Evolutionary conservation across 768 basidiomycete species (phyloP).

Genomic region (Boletellus sp.): DNA sequence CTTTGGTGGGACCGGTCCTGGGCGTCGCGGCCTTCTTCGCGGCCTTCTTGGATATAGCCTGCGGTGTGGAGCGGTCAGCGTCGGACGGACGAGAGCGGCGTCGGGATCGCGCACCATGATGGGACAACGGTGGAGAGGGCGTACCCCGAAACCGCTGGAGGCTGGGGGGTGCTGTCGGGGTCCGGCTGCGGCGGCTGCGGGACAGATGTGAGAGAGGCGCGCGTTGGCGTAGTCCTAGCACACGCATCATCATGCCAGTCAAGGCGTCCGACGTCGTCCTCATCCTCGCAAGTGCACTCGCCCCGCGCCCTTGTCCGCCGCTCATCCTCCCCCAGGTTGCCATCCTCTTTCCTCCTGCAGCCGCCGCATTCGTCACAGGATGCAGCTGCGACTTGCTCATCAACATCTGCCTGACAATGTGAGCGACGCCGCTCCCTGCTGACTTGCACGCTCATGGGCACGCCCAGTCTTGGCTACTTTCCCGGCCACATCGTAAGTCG

Average conservation of each 20-base stretch:
- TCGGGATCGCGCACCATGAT: conserved; percentile 19
- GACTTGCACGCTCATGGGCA: conserved; percentile 2
- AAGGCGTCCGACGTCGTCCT: conserved; percentile 73
- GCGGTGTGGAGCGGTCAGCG: conserved; percentile 3
- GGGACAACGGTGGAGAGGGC: conserved; percentile 4
- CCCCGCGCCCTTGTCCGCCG: neutral
- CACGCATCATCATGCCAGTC: conserved; percentile 40
- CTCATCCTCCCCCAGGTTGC: conserved; percentile 50
- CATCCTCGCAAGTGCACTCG: conserved; percentile 54
- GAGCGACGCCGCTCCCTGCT: conserved; percentile 19
- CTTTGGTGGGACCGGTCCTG: conserved; percentile 58
- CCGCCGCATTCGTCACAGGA: conserved; percentile 71
- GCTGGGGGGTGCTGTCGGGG: conserved; percentile 15
- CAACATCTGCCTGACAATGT: conserved; percentile 79
- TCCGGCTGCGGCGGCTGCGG: conserved; percentile 13
- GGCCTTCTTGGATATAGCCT: conserved; percentile 90
- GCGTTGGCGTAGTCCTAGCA: no score
- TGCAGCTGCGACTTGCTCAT: conserved; percentile 86
- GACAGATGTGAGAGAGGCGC: no score
- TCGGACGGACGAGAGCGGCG: neutral
- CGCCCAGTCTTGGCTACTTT: conserved; percentile 65
- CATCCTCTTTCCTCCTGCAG: conserved; percentile 79
- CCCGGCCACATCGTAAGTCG: conserved; percentile 54
- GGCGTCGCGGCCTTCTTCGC: conserved; percentile 73
- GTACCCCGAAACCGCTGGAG: conserved; percentile 14